These are phyloP conservation scores for Hebeloma cylindrosporum DNA, from an alignment of 768 basidiomycete species.

Conservation along the genomic window DNA sequence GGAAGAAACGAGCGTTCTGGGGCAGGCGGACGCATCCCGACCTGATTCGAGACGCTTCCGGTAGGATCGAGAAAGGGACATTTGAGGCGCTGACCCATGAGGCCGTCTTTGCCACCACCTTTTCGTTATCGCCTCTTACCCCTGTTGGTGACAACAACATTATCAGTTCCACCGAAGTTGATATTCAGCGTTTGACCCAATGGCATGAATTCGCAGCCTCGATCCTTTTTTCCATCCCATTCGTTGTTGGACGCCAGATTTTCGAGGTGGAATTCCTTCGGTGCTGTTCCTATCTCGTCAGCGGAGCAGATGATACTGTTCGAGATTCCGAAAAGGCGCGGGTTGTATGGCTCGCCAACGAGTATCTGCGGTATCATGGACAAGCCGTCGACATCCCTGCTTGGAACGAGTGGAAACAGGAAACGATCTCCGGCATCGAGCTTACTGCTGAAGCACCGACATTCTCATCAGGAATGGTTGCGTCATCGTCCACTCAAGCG, in stretches of 20 bases:
- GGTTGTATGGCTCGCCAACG: conserved; percentile 63
- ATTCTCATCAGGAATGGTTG: conserved; percentile 32
- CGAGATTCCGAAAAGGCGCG: conserved; percentile 42
- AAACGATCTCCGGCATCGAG: conserved; percentile 45
- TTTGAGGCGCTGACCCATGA: conserved; percentile 83
- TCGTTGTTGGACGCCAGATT: conserved; percentile 47
- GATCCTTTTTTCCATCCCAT: conserved; percentile 60
- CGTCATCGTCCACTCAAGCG: conserved; percentile 53
- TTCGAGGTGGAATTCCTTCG: conserved; percentile 74
- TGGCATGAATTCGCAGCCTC: conserved; percentile 70
- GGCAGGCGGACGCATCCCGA: conserved; percentile 76
- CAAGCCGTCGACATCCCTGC: conserved; percentile 46
- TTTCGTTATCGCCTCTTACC: conserved; percentile 11
- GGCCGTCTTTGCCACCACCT: conserved; percentile 75
- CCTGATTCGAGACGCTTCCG: conserved; percentile 41
- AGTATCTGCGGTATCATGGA: conserved; percentile 64
- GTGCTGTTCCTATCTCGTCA: conserved; percentile 64
- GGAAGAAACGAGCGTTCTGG: conserved; percentile 75
- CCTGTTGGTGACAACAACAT: conserved; percentile 13
- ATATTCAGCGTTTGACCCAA: conserved; percentile 25
- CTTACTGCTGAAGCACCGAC: conserved; percentile 25
- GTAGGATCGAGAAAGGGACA: conserved; percentile 60
- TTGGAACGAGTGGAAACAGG: conserved; percentile 61
- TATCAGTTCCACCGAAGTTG: conserved; percentile 8
- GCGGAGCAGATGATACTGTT: conserved; percentile 46